Conservation (phyloP, 129 eudicot genomes). For the Centrapalus pauciflorus region DNA sequence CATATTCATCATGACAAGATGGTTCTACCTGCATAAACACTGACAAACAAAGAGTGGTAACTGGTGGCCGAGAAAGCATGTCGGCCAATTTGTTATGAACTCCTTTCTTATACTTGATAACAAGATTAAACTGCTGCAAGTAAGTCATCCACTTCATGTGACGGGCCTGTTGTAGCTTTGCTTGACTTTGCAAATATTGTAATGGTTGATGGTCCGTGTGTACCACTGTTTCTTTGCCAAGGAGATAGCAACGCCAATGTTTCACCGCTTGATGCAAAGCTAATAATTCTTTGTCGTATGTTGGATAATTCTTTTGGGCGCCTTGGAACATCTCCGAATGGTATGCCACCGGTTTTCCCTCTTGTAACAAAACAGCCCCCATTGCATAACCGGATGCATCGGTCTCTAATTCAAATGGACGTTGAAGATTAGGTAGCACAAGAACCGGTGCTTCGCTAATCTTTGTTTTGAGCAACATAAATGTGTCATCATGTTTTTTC, state of each 20-base stretch:
- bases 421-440: conserved; percentile 3
- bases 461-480: not conserved
- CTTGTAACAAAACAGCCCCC: conserved; percentile 22
- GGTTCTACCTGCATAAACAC: conserved; percentile 7
- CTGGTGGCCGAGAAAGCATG: conserved; percentile 9
- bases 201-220: not conserved
- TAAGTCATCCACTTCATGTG: conserved; percentile 25
- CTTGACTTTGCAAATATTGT: not conserved
- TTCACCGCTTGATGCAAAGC: not conserved
- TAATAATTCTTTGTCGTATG: conserved; percentile 11
- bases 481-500: not conserved
- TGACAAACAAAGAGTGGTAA: not conserved
- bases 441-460: conserved; percentile 16
- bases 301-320: conserved; percentile 9
- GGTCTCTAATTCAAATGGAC: conserved; percentile 8
- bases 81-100: conserved; percentile 11
- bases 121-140: conserved; percentile 2
- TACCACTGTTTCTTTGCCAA: conserved; percentile 8
- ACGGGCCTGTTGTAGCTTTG: not conserved
- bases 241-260: conserved; percentile 5
- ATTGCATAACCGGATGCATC: conserved; percentile 24
- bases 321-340: conserved; percentile 20
- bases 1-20: not conserved
- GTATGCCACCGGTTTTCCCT: conserved; percentile 8
- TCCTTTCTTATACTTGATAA: conserved; percentile 21